Evolutionary conservation across 768 basidiomycete genomes (phyloP), one percentile per base, ranked within the genome.

Genomic region (Mycena amicta): DNA sequence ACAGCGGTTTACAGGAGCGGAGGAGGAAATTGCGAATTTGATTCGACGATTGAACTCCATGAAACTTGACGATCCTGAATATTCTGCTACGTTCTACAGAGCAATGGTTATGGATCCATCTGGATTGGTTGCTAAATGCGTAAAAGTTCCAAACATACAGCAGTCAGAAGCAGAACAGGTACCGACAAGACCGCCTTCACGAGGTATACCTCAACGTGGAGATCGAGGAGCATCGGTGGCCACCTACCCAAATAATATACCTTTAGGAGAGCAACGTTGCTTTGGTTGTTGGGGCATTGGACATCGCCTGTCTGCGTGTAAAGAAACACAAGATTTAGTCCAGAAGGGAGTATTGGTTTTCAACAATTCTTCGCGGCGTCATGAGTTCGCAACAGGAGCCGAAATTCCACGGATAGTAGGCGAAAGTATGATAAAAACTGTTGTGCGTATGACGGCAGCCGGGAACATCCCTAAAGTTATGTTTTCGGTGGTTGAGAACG

Each of bases 31-130:
- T 15, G 41, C 57, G n/a, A 51, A 40, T 2, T 22, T 66, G 18
- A 60, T 67, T 33, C 40, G 52, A 0, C 20, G 56, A 45, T 31
- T 64, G 4, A 61, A 61, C 28, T 30, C 23, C 4, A 67, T 64
- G 60, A 46, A 50, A 12, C 1, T 62, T 0, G 55, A 62, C 11
- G 63, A 67, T 29, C 29, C 55, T 1, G 56, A 57, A 22, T 64
- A 67, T 57, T 50, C 55, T 23, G 25, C 56, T 1, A 30, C 56
- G 1, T 62, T 55, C 41, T 65, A 55, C 20, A 45, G 53, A n/a
- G 57, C 55, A 3, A 49, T 63, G 40, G 58, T 56, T 8, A 27
- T 58, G 50, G 62, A 63, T 47, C 18, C 25, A 3, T 37, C 18
- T 15, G 57, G 47, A 29, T 39, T 25, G 1, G 51, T 53, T 3